Evolutionary conservation across 768 basidiomycete genomes (phyloP), one percentile per base, ranked within the genome.

Genomic region (Trametes maxima): DNA sequence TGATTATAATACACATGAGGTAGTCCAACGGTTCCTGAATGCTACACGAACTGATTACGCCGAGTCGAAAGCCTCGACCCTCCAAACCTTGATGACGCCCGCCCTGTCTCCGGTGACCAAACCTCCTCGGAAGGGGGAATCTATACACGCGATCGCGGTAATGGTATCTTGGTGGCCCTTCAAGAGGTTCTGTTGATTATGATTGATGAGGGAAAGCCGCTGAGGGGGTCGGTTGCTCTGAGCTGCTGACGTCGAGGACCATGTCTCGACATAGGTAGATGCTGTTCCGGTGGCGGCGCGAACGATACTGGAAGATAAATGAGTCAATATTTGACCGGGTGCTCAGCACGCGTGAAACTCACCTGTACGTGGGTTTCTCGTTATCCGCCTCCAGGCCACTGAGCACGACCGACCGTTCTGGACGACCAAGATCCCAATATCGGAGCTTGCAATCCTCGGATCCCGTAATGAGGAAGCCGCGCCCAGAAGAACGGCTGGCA

Each of bases 41-140:
- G 17, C 48, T 39, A 25, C 21, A 42, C 35, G 37, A n/a, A 19
- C 13, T 1, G 13, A 35, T 55, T 28, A 55, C 19, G 43, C 13
- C 2, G 48, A 24, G 44, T 76, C 73, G 19, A 68, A 64, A 17
- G 73, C 72, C 50, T 92, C 90, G 21, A 91, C 83, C 59, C 87
- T 81, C 90, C 90, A 98, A 0, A 97, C 90, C 73, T 97, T 98
- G 65, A 98, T 82, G 19, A 88, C 87, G 3, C 97, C 97, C 21
- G 88, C 82, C 48, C 93, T 81, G 72, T 98, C 96, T 1, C 91
- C 96, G 64, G 90, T 94, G n/a, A 98, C 84, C 47, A 97, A 83
- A 1, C 94, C 92, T 24, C 94, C 94, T 56, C 92, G 83, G 75
- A 98, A 98, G 1, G 96, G 94, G 0, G 95, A 89, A 65, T 97